A percentile compares a stretch with the other conserved stretches of the same genome.
Evolutionary conservation across 345 rosid species (phyloP).

Genomic region (Zanthoxylum bungeanum): DNA sequence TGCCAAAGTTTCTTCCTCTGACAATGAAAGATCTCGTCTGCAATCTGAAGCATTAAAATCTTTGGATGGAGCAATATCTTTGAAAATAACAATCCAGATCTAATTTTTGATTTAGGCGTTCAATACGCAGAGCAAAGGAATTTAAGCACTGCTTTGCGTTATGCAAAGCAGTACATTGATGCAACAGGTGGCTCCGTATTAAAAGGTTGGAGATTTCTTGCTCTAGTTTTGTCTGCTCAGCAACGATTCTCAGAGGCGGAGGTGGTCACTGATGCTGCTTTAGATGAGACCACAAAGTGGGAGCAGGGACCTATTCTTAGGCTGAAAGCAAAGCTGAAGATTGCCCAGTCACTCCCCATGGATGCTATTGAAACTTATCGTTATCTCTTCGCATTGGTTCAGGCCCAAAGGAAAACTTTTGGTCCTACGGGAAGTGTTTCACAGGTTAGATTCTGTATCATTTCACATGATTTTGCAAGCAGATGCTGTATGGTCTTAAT

Average conservation of each 20-base stretch:
- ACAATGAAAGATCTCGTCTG: slow-evolving; percentile 74
- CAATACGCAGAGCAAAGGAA: slow-evolving; percentile 87
- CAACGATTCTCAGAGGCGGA: slow-evolving; percentile 83
- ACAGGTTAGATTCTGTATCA: slow-evolving; percentile 43
- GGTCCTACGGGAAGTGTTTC: slow-evolving; percentile 58
- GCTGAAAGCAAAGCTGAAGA: slow-evolving; percentile 80
- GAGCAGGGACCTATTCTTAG: slow-evolving; percentile 81
- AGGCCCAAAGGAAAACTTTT: slow-evolving; percentile 81
- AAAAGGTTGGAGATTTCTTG: slow-evolving; percentile 90
- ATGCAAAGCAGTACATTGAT: slow-evolving; percentile 71
- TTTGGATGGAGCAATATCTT: slow-evolving; percentile 60
- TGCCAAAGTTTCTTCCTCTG: slow-evolving; percentile 71
- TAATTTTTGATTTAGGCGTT: slow-evolving; percentile 77
- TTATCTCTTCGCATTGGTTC: slow-evolving; percentile 85
- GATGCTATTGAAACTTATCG: slow-evolving; percentile 88
- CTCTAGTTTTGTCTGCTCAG: slow-evolving; percentile 82
- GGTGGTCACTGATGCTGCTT: slow-evolving; percentile 85
- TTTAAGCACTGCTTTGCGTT: slow-evolving; percentile 60
- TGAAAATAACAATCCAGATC: slow-evolving; percentile 69
- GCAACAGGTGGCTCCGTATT: slow-evolving; percentile 76
- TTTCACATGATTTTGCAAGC: slow-evolving; percentile 2
- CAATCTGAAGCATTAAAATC: slow-evolving; percentile 81
- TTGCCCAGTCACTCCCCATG: slow-evolving; percentile 57
- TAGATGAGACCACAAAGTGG: slow-evolving; percentile 92
- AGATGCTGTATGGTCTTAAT: neutral